Evolutionary conservation across 2,329 filamentous ascomycete genomes (phyloP), one percentile per base, ranked within the genome.

Genomic region (Elsinoe necatrix): DNA sequence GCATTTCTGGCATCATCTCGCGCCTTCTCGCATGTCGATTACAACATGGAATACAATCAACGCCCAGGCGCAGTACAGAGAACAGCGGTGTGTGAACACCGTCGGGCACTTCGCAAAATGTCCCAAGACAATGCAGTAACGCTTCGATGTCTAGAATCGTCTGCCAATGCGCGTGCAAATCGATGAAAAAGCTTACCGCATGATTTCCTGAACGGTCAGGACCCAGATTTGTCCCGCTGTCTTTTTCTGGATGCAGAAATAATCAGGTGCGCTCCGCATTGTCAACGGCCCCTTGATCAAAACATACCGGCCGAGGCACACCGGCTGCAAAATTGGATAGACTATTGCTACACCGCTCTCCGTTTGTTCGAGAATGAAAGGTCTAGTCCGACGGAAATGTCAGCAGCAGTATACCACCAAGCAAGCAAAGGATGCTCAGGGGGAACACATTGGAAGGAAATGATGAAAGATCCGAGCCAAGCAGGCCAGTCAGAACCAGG

Each of bases 271-370:
- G 34, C 43, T 48, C 43, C 43, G 25, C 43, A 48, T 23, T 48
- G 43, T 29, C 45, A 50, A 50, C 45, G 45, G 25, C 45, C 27
- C 25, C 27, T 31, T 31, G 18, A 3, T 7, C 27, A 29, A 29
- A 9, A 9, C 27, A 29, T 29, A 29, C 27, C 8, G 39, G 21
- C 16, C 25, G 8, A 34, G 27, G 29, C 27, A 18, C 45, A 50
- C 27, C 45, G 45, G 45, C 45, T 50, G 45, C 45, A 50, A 50
- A 50, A 50, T 50, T 50, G 45, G 16, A 31, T 34, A n/a, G 45
- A 34, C 45, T 34, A 50, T 50, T 34, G 29, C 27, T 50, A 34
- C 25, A 50, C 45, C 27, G 45, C 45, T 34, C 45, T 31, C 27
- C 14, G 12, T 18, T 29, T 18, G 21, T 31, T 18, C 14, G 45